phyloP scores from a whole-genome alignment of 495 filamentous ascomycete genomes.

The Talaromyces nanjingensis region DNA sequence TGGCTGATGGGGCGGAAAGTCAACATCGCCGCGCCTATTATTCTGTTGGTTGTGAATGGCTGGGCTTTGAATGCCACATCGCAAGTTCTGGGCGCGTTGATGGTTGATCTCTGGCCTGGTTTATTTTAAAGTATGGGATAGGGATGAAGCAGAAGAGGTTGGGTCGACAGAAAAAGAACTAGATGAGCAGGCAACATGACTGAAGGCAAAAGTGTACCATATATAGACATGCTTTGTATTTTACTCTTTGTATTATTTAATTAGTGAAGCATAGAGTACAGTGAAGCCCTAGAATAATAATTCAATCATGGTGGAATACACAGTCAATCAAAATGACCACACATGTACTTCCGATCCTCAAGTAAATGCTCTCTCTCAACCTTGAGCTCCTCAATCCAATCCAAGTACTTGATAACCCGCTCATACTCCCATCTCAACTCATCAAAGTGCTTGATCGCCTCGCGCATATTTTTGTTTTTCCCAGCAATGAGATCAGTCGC shows the following conservation, averaged over 20 bases:
- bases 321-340: neutral
- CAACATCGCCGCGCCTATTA: too few relatives aligned
- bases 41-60: too few relatives aligned
- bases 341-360: slow-evolving; percentile 6
- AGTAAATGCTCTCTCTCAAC: neutral
- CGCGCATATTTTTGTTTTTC: neutral
- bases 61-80: too few relatives aligned
- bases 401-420: neutral
- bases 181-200: too few relatives aligned
- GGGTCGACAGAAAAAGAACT: too few relatives aligned
- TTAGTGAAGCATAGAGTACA: neutral
- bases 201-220: too few relatives aligned
- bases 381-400: neutral
- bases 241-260: neutral
- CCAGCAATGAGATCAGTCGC: neutral
- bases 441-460: neutral
- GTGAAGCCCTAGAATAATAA: neutral
- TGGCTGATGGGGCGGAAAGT: too few relatives aligned
- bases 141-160: too few relatives aligned
- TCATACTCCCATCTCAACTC: slow-evolving; percentile 1
- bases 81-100: too few relatives aligned
- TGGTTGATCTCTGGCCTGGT: too few relatives aligned
- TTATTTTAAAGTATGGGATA: too few relatives aligned
- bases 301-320: neutral
- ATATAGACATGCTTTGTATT: neutral